Evolutionary conservation across 2,329 filamentous ascomycete species (phyloP).

Genomic region (Fusarium sp.): DNA sequence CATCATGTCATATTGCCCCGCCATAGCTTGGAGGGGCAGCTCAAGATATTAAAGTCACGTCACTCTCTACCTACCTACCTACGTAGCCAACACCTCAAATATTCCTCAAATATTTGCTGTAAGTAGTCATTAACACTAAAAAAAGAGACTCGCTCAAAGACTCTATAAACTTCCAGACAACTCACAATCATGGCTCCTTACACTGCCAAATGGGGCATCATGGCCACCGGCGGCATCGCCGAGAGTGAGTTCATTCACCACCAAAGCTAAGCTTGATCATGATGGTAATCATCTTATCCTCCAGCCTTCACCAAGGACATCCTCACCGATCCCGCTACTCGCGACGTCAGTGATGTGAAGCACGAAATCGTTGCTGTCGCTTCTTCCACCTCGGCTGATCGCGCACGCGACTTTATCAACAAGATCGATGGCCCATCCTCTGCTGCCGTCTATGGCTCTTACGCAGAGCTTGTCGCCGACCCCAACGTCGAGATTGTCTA

Average conservation of each 20-base stretch:
- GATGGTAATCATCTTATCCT: neutral
- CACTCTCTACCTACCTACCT: neutral
- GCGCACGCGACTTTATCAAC: constrained; percentile 76
- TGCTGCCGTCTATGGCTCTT: constrained; percentile 80
- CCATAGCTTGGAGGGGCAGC: constrained; percentile 26
- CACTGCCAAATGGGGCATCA: constrained; percentile 66
- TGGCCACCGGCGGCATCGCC: constrained; percentile 68
- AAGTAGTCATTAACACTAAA: neutral
- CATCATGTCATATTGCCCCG: constrained; percentile 15
- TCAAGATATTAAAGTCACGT: constrained; percentile 24
- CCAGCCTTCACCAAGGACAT: constrained; percentile 79
- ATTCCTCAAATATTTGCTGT: neutral
- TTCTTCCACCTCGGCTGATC: constrained; percentile 75
- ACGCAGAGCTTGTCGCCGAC: constrained; percentile 82
- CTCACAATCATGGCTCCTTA: constrained; percentile 55
- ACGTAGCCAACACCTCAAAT: neutral
- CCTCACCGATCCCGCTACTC: constrained; percentile 74
- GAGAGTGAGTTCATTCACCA: constrained; percentile 54
- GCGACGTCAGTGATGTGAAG: constrained; percentile 74
- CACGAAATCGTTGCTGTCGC: constrained; percentile 83
- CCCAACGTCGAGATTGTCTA: constrained; percentile 85
- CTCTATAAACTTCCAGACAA: neutral
- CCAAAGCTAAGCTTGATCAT: neutral
- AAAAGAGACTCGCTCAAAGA: neutral
- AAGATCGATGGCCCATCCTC: constrained; percentile 73